A percentile compares a stretch with the other conserved stretches of the same genome.
phyloP scores from a whole-genome alignment of 305 asterid genomes.

The Rubia tinctorum region DNA sequence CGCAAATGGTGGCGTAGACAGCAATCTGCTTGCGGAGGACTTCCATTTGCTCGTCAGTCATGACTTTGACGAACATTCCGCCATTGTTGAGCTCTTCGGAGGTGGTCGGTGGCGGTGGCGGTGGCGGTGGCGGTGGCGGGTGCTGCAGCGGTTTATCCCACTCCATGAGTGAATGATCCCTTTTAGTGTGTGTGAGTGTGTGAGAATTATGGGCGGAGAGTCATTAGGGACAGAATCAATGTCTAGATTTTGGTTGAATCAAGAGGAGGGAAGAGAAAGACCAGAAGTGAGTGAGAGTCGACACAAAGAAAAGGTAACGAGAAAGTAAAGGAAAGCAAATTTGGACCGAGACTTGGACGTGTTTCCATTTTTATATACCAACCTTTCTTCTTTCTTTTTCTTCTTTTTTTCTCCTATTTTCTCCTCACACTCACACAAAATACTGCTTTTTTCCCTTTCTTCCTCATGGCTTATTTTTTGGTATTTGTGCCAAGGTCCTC shows the following conservation, averaged over 20 bases:
- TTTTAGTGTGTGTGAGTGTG: neutral
- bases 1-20: constrained; percentile 81
- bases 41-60: constrained; percentile 98
- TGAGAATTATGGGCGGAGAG: constrained; percentile 2
- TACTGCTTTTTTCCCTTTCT: too few species aligned
- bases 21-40: constrained; percentile 91
- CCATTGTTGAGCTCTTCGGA: constrained; percentile 45
- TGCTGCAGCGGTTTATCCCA: constrained; percentile 60
- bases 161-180: constrained; percentile 39
- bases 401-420: neutral
- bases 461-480: neutral
- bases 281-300: constrained; percentile 14
- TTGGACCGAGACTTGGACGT: constrained; percentile 26
- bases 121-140: constrained; percentile 28
- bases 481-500: neutral
- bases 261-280: neutral
- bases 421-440: too few species aligned
- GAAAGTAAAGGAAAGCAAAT: constrained; percentile 56
- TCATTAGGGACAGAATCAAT: constrained; percentile 2
- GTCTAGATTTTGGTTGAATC: constrained; percentile 17
- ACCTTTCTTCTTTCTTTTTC: neutral
- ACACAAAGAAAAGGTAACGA: constrained; percentile 43
- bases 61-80: constrained; percentile 84
- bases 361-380: constrained; percentile 4
- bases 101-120: constrained; percentile 36